These are phyloP conservation scores for Aureobasidium sp. DNA, from an alignment of 2,329 filamentous ascomycete species.

Conservation along the genomic window DNA sequence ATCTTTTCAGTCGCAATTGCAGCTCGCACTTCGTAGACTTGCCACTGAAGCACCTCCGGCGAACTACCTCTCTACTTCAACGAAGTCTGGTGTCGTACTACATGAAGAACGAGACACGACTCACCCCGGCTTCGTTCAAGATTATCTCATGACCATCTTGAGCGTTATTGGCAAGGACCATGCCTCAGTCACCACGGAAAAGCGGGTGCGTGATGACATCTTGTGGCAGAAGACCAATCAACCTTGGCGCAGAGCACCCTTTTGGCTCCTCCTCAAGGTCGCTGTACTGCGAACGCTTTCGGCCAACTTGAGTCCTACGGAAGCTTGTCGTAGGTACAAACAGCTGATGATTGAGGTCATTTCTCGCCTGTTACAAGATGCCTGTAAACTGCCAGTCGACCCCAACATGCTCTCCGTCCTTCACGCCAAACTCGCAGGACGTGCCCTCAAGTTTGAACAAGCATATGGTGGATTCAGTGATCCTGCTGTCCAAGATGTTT, in stretches of 20 bases:
- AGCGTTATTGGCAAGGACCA: constrained; percentile 44
- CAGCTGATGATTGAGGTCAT: constrained; percentile 37
- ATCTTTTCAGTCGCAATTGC: constrained; percentile 12
- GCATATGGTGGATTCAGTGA: background rate
- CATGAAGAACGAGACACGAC: constrained; percentile 53
- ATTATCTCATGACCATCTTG: constrained; percentile 55
- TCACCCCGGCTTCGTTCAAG: constrained; percentile 51
- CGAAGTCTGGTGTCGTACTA: constrained; percentile 45
- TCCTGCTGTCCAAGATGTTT: background rate
- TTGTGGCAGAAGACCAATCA: constrained; percentile 26
- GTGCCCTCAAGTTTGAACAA: constrained; percentile 21
- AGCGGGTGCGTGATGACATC: constrained; percentile 55
- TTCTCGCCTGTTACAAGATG: constrained; percentile 41
- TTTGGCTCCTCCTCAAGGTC: constrained; percentile 58
- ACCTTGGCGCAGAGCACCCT: constrained; percentile 57
- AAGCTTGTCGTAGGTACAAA: background rate
- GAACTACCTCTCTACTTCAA: constrained; percentile 20
- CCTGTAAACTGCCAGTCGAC: constrained; percentile 3
- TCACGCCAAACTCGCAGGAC: constrained; percentile 23
- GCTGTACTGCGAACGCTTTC: constrained; percentile 47
- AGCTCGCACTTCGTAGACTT: background rate
- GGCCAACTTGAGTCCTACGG: constrained; percentile 17
- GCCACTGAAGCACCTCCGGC: background rate
- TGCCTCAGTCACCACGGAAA: constrained; percentile 39
- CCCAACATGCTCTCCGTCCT: constrained; percentile 20